Conservation (phyloP, 345 rosid species). For the Aquilaria sinensis region DNA sequence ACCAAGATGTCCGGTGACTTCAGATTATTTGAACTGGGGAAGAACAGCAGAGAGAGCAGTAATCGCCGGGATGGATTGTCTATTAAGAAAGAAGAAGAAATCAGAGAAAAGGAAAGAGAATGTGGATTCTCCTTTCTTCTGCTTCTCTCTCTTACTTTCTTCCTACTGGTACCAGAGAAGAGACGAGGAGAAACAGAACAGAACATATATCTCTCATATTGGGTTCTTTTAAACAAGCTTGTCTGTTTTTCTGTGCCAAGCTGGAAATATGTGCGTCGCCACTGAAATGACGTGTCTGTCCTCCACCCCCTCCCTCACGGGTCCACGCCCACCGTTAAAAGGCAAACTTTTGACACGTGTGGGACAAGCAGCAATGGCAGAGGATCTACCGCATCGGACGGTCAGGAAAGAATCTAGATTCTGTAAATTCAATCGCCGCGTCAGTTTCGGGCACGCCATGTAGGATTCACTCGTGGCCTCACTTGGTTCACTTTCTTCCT, state of each 20-base stretch:
- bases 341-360: neutral
- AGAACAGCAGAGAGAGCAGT: neutral
- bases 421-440: too few relatives aligned
- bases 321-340: conserved; percentile 3
- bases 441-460: too few relatives aligned
- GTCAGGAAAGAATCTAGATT: neutral
- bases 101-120: neutral
- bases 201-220: neutral
- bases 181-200: neutral
- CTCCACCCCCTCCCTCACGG: neutral
- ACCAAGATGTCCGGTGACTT: neutral
- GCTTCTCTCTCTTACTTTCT: neutral
- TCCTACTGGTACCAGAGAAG: neutral
- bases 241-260: neutral
- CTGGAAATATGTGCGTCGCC: conserved; percentile 3
- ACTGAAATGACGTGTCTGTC: conserved; percentile 9
- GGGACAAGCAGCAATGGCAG: neutral
- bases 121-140: neutral
- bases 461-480: too few relatives aligned
- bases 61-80: too few relatives aligned
- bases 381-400: neutral
- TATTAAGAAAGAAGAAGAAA: conserved; percentile 1
- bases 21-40: neutral
- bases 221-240: conserved; percentile 1
- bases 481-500: too few relatives aligned